A percentile compares a stretch with the other conserved stretches of the same genome.
These are phyloP conservation scores for Claviceps sp. DNA, from an alignment of 2,329 filamentous ascomycete species.

Conservation along the genomic window DNA sequence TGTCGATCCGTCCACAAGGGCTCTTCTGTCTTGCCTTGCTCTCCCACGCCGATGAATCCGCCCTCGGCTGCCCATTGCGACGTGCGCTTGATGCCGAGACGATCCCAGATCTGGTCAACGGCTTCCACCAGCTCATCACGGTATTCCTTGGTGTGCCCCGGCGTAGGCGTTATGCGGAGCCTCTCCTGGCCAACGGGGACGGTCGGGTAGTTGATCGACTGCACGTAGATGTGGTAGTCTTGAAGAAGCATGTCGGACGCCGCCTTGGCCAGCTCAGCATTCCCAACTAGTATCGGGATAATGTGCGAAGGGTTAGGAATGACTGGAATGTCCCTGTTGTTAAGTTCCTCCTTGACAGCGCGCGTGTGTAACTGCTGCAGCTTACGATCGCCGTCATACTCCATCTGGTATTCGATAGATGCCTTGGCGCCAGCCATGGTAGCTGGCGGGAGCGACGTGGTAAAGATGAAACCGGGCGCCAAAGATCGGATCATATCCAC, in stretches of 20 bases:
- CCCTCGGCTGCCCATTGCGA: conserved; percentile 84
- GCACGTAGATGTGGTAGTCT: conserved; percentile 89
- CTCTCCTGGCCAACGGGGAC: conserved; percentile 97
- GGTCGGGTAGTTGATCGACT: conserved; percentile 98
- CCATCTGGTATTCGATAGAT: conserved; percentile 88
- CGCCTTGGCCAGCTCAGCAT: conserved; percentile 81
- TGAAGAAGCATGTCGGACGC: conserved; percentile 85
- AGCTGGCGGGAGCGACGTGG: conserved; percentile 86
- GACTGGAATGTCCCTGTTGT: conserved; percentile 74
- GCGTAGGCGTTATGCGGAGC: conserved; percentile 89
- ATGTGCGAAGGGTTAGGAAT: conserved; percentile 98
- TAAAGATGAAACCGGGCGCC: conserved; percentile 97
- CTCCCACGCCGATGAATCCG: conserved; percentile 89
- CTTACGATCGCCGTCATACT: conserved; percentile 70
- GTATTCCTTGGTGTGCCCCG: conserved; percentile 74
- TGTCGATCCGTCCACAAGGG: conserved; percentile 91
- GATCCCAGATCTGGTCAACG: conserved; percentile 75
- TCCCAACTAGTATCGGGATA: conserved; percentile 83
- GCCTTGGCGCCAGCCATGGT: conserved; percentile 90
- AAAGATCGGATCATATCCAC: conserved; percentile 90
- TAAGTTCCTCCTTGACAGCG: conserved; percentile 76
- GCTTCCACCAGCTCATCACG: conserved; percentile 76
- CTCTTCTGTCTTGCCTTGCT: conserved; percentile 45
- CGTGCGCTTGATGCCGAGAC: conserved; percentile 83
- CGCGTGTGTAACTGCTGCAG: conserved; percentile 95